Evolutionary conservation across 495 filamentous ascomycete genomes (phyloP).

Genomic region (Penicillium chermesinum): DNA sequence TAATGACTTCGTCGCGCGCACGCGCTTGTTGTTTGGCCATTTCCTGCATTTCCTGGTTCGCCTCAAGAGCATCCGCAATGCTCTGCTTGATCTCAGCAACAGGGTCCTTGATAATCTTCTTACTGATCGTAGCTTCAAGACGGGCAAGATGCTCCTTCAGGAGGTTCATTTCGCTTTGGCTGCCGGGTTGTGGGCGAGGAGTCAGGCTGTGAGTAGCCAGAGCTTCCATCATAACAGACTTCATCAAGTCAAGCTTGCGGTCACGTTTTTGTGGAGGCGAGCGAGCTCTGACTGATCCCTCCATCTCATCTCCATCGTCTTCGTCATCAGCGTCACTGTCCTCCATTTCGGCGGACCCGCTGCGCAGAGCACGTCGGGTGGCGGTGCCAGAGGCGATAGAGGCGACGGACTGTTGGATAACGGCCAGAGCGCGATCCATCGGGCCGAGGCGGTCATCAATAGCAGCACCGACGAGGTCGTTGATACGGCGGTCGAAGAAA

Average conservation of each 20-base stretch:
- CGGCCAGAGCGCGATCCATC: constrained; percentile 67
- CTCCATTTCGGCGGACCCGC: constrained; percentile 57
- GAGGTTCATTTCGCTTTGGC: constrained; percentile 41
- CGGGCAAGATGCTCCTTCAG: constrained; percentile 56
- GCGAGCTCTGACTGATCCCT: constrained; percentile 43
- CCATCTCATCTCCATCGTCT: constrained; percentile 62
- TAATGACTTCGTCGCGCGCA: background rate
- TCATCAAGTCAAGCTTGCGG: constrained; percentile 78
- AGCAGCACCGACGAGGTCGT: constrained; percentile 75
- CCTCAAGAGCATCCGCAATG: constrained; percentile 40
- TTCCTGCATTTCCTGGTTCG: background rate
- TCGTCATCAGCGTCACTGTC: constrained; percentile 95
- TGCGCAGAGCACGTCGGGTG: constrained; percentile 42
- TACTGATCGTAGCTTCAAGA: constrained; percentile 44
- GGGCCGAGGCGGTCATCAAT: constrained; percentile 71
- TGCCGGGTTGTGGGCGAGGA: constrained; percentile 23
- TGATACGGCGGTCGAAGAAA: constrained; percentile 86
- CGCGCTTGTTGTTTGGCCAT: background rate
- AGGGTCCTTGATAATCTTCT: constrained; percentile 37
- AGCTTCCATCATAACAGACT: constrained; percentile 71
- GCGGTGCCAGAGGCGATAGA: constrained; percentile 39
- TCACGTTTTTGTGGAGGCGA: constrained; percentile 63
- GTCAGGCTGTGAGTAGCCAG: constrained; percentile 51
- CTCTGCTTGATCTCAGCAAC: constrained; percentile 40
- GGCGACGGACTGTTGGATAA: constrained; percentile 65